Evolutionary conservation across 2,329 filamentous ascomycete species (phyloP), one percentile per base, ranked within the genome.

Genomic region (Pseudogymnoascus pannorum): DNA sequence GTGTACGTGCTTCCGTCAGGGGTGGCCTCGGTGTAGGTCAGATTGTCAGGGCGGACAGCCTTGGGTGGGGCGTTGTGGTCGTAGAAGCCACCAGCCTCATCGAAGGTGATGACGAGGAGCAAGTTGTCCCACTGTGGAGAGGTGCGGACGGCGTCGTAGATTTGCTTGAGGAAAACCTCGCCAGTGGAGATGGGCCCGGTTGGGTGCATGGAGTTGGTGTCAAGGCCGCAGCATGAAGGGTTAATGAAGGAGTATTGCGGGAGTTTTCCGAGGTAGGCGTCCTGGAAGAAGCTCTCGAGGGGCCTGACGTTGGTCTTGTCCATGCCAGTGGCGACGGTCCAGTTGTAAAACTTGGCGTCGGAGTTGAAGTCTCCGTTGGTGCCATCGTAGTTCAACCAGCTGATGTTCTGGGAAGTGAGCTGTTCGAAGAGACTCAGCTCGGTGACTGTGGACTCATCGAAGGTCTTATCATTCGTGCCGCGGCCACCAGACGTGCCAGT

Each of bases 211-310:
- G 76, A 78, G 63, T 73, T 54, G 26, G 48, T 54, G 48, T 54
- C 48, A 8, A 54, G 48, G 5, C 48, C 48, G 66, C 81, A 80
- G 72, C 81, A 79, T 63, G 77, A 76, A 3, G 78, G 77, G 66
- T 78, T 83, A 70, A 79, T 74, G 68, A 79, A 81, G 64, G 74
- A 76, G 60, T 79, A 77, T 40, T 72, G 69, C 4, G 77, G 74
- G 1, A 80, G 71, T 0, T 69, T 72, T n/a, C 78, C 78, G 4
- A 72, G 72, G 6, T 71, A 66, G 4, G 78, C 78, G 65, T 79
- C 78, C 3, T 65, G 64, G 67, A 76, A 79, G 66, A 80, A 80
- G 38, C 75, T 67, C 16, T 73, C 68, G 3, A 79, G 65, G 1
- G 73, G 70, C 16, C 72, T 67, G 42, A 76, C 70, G 31, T 73